Evolutionary conservation across 495 filamentous ascomycete genomes (phyloP), one percentile per base, ranked within the genome.

Genomic region (Aspergillus homomorphus): DNA sequence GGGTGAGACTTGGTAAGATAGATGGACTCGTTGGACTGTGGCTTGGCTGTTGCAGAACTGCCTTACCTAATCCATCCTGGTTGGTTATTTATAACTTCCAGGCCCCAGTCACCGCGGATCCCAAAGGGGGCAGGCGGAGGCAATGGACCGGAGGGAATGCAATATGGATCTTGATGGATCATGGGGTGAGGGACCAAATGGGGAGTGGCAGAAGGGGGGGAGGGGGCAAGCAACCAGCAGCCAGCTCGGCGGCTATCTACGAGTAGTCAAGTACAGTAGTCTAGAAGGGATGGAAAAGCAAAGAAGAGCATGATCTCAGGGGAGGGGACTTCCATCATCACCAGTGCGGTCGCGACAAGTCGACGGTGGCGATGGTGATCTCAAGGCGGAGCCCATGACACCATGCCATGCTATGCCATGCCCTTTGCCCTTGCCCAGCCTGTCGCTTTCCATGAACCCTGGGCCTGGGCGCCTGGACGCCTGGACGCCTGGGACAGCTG

Each of bases 11-110:
- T n/a, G 15, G n/a, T 28, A 18, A 51, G 3, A 12, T 2, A 7
- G 12, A 9, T 38, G 8, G 33, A 38, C 7, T 38, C 23, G 51
- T 42, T 33, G 12, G 20, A 45, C 33, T 45, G 21, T 46, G 48
- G 48, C 48, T 51, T 51, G 48, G 48, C 48, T 51, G 28, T 51
- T 23, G 24, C 48, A 51, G 48, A 28, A 30, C 23, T n/a, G 48
- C 4, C 4, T 38, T 38, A 38, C 10, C 33, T 38, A 38, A 38
- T 38, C 33, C 33, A 38, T 38, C 15, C 33, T 38, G 33, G 33
- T 14, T 14, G 12, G 33, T 10, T 38, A 38, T 38, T 38, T 38
- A 38, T 38, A 38, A 38, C 33, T 38, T 12, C 10, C 4, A 38
- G 33, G 33, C 33, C 33, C 33, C 33, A 38, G 33, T 38, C 33